A percentile compares a stretch with the other conserved stretches of the same genome.
Conservation (phyloP, 257 asterid species). For the Paulownia fortunei region DNA sequence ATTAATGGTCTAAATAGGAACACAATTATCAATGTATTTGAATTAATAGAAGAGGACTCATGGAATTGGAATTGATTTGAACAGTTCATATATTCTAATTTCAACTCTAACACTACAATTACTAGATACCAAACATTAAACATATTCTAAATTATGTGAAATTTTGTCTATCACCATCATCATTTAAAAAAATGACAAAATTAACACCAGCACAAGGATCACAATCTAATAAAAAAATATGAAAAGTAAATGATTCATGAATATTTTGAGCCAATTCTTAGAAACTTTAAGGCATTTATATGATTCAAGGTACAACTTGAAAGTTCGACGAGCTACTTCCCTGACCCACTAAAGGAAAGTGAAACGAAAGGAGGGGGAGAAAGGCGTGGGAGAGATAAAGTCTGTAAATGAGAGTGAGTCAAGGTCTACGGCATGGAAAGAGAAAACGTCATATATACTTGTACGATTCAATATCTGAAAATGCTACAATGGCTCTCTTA, state of each 20-base stretch:
- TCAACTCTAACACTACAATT: background rate
- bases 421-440: background rate
- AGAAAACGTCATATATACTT: background rate
- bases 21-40: background rate
- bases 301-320: background rate
- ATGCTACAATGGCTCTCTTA: background rate
- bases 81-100: background rate
- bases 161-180: background rate
- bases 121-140: background rate
- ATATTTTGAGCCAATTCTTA: background rate
- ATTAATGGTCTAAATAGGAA: background rate
- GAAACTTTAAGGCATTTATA: background rate
- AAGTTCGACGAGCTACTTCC: background rate
- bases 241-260: conserved; percentile 7
- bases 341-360: background rate
- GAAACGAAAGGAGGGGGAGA: background rate
- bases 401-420: background rate
- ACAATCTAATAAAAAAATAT: background rate
- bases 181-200: background rate
- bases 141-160: conserved; percentile 27
- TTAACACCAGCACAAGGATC: background rate
- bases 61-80: background rate
- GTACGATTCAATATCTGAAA: conserved; percentile 9
- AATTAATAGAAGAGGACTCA: background rate
- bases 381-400: background rate